Evolutionary conservation across 1,139 yeast genomes (phyloP), one percentile per base, ranked within the genome.

Genomic region (Saccharomycopsis hybrid): DNA sequence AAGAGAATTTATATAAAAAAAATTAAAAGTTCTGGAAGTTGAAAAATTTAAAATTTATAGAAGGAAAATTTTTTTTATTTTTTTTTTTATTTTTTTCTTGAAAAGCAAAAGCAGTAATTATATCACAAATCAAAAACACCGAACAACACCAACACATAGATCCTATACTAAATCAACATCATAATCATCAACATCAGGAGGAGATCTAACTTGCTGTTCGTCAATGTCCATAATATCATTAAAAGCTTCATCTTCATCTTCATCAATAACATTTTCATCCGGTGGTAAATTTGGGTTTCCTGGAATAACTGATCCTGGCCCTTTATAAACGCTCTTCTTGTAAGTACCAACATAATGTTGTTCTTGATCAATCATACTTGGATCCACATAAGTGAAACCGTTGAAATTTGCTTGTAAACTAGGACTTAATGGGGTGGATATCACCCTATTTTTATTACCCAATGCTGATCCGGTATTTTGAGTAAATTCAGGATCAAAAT

Each of bases 401-500:
- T 88, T 87, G 68, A 92, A 92, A 63, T 89, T 89, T 49, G 95
- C 97, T 69, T 92, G 98, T 60, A 90, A 80, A 0, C 95, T 96
- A 2, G 96, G 96, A 7, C 95, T 83, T 56, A 92, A 71, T 32
- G 97, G 97, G 2, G 96, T 86, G 5, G 86, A 74, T 1, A 77
- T 77, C 49, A 50, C 27, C 25, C 55, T 44, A 11, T 43, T 28
- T 24, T 82, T 86, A 60, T 80, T 80, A 62, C 78, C 82, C 65
- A 87, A 76, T 39, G 80, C 82, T 24, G 94, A 83, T 1, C 96
- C 88, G 36, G 95, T 85, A 46, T 95, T 90, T 59, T 83, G 85
- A 13, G 98, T 92, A 66, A 92, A 92, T 66, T 90, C 97, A 5
- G 97, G 97, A 64, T 92, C 98, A 67, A 92, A 92, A 67, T 92